These are phyloP conservation scores for Syzygium aqueum DNA, from an alignment of 345 rosid genomes.

Conservation along the genomic window DNA sequence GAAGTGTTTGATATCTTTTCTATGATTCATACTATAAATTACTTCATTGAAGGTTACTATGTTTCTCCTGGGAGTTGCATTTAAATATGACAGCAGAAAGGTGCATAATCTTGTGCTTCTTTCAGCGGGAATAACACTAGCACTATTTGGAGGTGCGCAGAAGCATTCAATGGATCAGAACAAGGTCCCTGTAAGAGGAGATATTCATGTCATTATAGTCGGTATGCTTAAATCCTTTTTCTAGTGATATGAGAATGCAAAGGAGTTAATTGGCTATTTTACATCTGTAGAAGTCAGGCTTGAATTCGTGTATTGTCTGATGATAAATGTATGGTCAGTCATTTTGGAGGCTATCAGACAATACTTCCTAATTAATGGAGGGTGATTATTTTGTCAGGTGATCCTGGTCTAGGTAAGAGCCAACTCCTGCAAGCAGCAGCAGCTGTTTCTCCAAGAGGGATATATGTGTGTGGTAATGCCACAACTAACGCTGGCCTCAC, in stretches of 20 bases:
- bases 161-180: slow-evolving; percentile 84
- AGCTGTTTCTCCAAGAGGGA: slow-evolving; percentile 89
- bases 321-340: neutral
- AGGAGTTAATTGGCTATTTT: neutral
- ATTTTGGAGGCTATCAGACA: neutral
- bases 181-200: slow-evolving; percentile 99
- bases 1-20: neutral
- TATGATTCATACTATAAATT: neutral
- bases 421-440: slow-evolving; percentile 98
- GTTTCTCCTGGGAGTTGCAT: neutral
- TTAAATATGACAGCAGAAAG: neutral
- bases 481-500: slow-evolving; percentile 93
- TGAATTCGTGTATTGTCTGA: neutral
- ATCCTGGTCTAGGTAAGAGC: slow-evolving; percentile 99
- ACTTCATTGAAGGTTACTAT: neutral
- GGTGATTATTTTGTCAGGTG: slow-evolving; percentile 46
- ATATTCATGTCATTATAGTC: slow-evolving; percentile 91
- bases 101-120: neutral
- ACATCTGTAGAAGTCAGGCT: neutral
- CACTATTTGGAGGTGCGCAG: slow-evolving; percentile 92
- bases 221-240: slow-evolving; percentile 40
- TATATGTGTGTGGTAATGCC: slow-evolving; percentile 95
- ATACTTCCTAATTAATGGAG: neutral
- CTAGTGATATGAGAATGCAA: neutral
- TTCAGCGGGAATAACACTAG: slow-evolving; percentile 87